phyloP scores from a whole-genome alignment of 2,329 filamentous ascomycete species.

The Colletotrichum falcatum region DNA sequence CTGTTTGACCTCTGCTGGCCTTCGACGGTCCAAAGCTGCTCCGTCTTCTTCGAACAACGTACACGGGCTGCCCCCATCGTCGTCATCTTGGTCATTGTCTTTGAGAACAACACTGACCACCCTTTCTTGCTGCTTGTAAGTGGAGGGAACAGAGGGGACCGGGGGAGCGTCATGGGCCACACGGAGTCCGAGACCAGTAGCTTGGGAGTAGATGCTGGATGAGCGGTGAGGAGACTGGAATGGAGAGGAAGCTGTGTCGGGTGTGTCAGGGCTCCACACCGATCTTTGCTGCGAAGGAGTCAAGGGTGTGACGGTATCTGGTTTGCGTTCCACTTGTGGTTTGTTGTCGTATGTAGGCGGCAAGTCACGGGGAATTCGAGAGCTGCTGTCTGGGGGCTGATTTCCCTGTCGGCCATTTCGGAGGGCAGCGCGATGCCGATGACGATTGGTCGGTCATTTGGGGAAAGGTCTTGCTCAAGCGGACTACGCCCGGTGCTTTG shows the following conservation, averaged over 20 bases:
- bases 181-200: conserved; percentile 53
- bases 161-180: conserved; percentile 63
- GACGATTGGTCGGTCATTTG: conserved; percentile 76
- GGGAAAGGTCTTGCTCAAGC: conserved; percentile 67
- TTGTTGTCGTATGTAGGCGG: conserved; percentile 30
- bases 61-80: conserved; percentile 67
- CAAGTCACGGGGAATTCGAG: conserved; percentile 54
- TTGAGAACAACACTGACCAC: conserved; percentile 41
- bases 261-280: conserved; percentile 72
- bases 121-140: conserved; percentile 53
- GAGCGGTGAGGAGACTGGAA: conserved; percentile 57
- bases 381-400: conserved; percentile 64
- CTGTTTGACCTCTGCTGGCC: conserved; percentile 54
- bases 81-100: conserved; percentile 62
- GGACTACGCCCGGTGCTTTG: conserved; percentile 45
- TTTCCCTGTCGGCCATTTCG: conserved; percentile 50
- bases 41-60: conserved; percentile 80
- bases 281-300: conserved; percentile 57
- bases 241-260: conserved; percentile 60
- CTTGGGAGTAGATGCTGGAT: conserved; percentile 73
- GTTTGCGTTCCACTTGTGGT: conserved; percentile 27
- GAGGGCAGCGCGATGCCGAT: conserved; percentile 77
- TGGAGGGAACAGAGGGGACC: conserved; percentile 67
- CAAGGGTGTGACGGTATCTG: conserved; percentile 44
- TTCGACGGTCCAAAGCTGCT: conserved; percentile 53